phyloP scores from a whole-genome alignment of 352 stramenopile genomes.

The Phytopythium boreale region DNA sequence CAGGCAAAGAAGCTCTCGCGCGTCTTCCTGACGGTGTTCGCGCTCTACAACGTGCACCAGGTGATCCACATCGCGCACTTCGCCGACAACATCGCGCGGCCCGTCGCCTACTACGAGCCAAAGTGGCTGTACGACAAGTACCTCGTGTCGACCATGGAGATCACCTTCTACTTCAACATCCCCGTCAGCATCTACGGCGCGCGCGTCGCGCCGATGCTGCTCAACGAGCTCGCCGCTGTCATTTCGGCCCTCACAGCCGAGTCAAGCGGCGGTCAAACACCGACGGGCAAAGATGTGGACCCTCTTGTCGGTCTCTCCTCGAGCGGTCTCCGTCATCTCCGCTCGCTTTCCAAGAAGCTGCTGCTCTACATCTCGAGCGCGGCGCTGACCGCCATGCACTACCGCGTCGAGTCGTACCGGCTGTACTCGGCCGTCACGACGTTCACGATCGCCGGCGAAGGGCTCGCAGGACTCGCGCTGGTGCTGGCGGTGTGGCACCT shows the following conservation, averaged over 20 bases:
- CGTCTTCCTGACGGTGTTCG: neutral
- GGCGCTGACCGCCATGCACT: conserved; percentile 7
- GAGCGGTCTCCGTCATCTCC: neutral
- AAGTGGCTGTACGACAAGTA: conserved; percentile 8
- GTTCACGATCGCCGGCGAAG: conserved; percentile 3
- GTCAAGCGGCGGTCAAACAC: neutral
- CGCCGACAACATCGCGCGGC: conserved; percentile 5
- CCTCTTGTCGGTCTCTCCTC: neutral
- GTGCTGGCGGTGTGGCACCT: neutral
- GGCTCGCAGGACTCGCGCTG: neutral
- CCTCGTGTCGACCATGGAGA: conserved; percentile 4
- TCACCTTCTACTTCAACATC: conserved; percentile 8
- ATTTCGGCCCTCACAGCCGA: neutral
- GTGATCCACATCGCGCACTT: conserved; percentile 8
- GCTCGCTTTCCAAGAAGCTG: conserved; percentile 2
- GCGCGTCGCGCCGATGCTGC: neutral
- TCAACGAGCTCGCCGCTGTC: neutral
- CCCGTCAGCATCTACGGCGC: conserved; percentile 4
- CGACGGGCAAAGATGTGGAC: neutral
- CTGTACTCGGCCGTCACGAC: conserved; percentile 6
- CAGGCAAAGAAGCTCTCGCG: neutral
- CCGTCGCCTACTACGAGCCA: conserved; percentile 2
- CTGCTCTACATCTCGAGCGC: conserved; percentile 5
- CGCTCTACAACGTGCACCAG: conserved; percentile 3
- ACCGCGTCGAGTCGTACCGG: conserved; percentile 1